A percentile compares a stretch with the other conserved stretches of the same genome.
Conservation (phyloP, 306 rosid genomes). For the Cucurbita argyrosperma region DNA sequence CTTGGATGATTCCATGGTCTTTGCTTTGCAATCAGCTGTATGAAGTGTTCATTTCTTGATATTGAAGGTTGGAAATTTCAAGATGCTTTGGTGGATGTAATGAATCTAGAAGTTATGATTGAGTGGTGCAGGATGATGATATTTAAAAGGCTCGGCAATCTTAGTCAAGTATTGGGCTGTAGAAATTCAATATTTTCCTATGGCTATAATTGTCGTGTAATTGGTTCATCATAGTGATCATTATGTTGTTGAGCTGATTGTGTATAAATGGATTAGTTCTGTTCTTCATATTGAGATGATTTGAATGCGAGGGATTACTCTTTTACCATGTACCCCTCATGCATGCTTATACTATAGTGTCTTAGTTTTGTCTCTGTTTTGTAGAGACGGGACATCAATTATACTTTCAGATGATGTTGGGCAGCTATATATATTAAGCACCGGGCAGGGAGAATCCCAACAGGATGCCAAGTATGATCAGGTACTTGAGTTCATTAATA, state of each 20-base stretch:
- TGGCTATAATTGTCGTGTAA: background rate
- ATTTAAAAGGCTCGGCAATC: background rate
- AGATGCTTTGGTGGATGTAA: background rate
- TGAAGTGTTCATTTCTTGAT: background rate
- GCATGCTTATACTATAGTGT: background rate
- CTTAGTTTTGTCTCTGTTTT: conserved; percentile 8
- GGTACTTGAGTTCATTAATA: conserved; percentile 26
- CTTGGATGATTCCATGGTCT: background rate
- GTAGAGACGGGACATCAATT: conserved; percentile 93
- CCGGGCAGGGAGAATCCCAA: conserved; percentile 96
- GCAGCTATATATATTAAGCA: conserved; percentile 70
- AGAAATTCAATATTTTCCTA: background rate
- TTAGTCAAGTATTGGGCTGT: background rate
- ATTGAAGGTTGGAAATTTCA: background rate
- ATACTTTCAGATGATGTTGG: conserved; percentile 97
- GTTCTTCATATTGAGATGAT: background rate
- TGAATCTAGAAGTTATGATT: background rate
- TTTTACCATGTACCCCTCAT: background rate
- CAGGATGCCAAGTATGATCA: conserved; percentile 92
- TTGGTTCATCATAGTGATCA: background rate
- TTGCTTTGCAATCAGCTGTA: background rate
- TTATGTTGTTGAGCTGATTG: background rate
- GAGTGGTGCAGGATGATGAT: background rate
- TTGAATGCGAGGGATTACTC: background rate
- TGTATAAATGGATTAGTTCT: background rate